Conservation (phyloP, 495 filamentous ascomycete species). For the Jackrogersella multiformis region DNA sequence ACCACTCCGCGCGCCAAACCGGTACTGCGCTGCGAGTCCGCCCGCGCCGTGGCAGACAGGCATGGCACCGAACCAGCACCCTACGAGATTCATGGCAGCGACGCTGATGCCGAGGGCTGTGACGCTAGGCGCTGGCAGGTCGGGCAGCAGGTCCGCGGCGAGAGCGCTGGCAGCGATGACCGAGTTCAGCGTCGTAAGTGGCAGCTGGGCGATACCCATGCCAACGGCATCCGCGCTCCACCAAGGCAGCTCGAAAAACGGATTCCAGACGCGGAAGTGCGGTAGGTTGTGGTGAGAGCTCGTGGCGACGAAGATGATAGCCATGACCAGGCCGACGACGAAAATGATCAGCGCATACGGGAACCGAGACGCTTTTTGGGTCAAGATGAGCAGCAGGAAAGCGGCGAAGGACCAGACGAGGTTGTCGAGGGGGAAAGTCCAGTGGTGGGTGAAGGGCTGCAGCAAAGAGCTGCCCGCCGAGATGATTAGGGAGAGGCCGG, state of each 20-base stretch:
- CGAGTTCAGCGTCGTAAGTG: constrained; percentile 90
- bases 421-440: constrained; percentile 73
- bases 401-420: constrained; percentile 73
- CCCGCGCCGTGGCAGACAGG: constrained; percentile 94
- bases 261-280: constrained; percentile 61
- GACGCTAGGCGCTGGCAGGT: constrained; percentile 69
- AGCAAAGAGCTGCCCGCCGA: constrained; percentile 74
- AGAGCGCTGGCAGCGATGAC: constrained; percentile 84
- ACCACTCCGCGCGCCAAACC: constrained; percentile 90
- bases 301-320: constrained; percentile 52
- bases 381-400: constrained; percentile 73
- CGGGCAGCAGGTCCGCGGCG: constrained; percentile 75
- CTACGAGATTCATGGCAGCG: constrained; percentile 79
- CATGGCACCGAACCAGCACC: constrained; percentile 94
- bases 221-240: constrained; percentile 53
- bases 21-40: constrained; percentile 86
- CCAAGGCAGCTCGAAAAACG: constrained; percentile 54
- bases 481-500: constrained; percentile 80
- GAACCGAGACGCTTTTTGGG: constrained; percentile 65
- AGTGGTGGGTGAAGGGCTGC: constrained; percentile 59
- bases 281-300: constrained; percentile 49
- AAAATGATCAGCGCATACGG: constrained; percentile 83
- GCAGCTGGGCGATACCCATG: constrained; percentile 81
- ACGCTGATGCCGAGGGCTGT: constrained; percentile 84
- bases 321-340: constrained; percentile 67